These are phyloP conservation scores for Populus hybrid DNA, from an alignment of 441 rosid genomes.

Conservation along the genomic window DNA sequence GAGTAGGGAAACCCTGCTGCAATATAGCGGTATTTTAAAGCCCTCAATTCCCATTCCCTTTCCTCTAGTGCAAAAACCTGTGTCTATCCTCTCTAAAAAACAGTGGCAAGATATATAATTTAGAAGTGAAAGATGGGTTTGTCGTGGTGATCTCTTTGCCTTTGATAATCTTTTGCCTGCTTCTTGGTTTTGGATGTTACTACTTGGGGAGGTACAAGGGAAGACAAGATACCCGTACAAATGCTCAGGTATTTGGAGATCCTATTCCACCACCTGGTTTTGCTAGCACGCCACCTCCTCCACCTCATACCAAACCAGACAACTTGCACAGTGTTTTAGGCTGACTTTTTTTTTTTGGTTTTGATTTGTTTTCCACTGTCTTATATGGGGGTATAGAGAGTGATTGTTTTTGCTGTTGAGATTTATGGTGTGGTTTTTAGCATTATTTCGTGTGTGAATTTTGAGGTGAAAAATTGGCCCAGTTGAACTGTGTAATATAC, in stretches of 20 bases:
- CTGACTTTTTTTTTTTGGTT: neutral
- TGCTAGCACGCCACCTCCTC: constrained; percentile 19
- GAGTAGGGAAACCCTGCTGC: neutral
- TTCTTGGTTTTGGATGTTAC: constrained; percentile 69
- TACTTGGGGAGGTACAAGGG: constrained; percentile 57
- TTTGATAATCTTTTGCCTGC: constrained; percentile 48
- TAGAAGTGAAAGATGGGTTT: constrained; percentile 47
- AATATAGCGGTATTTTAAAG: neutral
- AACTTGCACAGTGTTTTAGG: constrained; percentile 32
- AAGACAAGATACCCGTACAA: constrained; percentile 53
- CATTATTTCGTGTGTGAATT: neutral
- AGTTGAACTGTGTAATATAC: neutral
- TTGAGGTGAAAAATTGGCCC: neutral
- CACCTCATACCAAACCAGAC: constrained; percentile 30
- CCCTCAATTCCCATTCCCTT: too few species aligned
- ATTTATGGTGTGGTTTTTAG: neutral
- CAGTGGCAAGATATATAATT: neutral
- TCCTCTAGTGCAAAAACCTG: neutral
- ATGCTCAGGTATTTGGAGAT: constrained; percentile 56
- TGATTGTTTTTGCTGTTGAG: neutral
- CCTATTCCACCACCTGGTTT: constrained; percentile 63
- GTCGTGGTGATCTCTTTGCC: constrained; percentile 74
- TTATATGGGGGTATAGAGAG: neutral
- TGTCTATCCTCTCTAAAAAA: neutral
- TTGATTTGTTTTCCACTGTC: neutral